Conservation (phyloP, 2,329 filamentous ascomycete genomes). For the Golovinomyces cichoracearum region DNA sequence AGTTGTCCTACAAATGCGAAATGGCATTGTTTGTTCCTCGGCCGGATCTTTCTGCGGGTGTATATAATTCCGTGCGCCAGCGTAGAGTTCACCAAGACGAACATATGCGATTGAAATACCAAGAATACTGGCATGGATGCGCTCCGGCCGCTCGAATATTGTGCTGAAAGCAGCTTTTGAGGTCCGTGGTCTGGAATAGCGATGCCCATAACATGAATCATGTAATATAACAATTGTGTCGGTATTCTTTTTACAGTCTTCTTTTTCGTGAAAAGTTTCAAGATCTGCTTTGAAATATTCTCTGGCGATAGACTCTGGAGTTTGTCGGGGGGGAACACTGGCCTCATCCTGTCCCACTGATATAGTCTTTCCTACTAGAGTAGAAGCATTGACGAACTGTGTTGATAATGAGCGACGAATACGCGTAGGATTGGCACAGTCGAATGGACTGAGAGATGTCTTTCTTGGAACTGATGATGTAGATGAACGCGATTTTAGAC, state of each 20-base stretch:
- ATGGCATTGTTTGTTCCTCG: conserved; percentile 36
- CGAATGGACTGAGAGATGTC: conserved; percentile 20
- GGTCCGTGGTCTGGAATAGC: conserved; percentile 60
- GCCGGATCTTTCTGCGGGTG: conserved; percentile 31
- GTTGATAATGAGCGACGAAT: conserved; percentile 21
- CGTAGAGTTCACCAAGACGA: conserved; percentile 57
- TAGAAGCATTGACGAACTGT: conserved; percentile 16
- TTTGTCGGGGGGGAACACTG: conserved; percentile 18
- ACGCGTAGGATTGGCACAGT: conserved; percentile 16
- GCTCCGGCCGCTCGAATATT: conserved; percentile 83
- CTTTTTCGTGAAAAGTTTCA: conserved; percentile 8
- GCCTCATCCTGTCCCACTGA: conserved; percentile 13
- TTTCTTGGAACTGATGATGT: conserved; percentile 20
- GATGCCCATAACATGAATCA: conserved; percentile 84
- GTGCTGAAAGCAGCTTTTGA: conserved; percentile 43
- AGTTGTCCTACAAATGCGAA: conserved; percentile 59
- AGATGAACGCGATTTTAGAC: conserved; percentile 11
- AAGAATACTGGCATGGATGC: conserved; percentile 58
- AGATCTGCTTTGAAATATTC: conserved; percentile 14
- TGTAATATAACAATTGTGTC: conserved; percentile 67
- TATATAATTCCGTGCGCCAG: conserved; percentile 40
- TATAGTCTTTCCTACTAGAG: conserved; percentile 18
- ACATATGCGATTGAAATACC: conserved; percentile 76
- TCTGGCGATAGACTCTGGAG: conserved; percentile 21
- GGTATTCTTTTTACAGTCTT: conserved; percentile 14